Evolutionary conservation across 1,139 yeast species (phyloP).

Genomic region (Ogataea hybrid): DNA sequence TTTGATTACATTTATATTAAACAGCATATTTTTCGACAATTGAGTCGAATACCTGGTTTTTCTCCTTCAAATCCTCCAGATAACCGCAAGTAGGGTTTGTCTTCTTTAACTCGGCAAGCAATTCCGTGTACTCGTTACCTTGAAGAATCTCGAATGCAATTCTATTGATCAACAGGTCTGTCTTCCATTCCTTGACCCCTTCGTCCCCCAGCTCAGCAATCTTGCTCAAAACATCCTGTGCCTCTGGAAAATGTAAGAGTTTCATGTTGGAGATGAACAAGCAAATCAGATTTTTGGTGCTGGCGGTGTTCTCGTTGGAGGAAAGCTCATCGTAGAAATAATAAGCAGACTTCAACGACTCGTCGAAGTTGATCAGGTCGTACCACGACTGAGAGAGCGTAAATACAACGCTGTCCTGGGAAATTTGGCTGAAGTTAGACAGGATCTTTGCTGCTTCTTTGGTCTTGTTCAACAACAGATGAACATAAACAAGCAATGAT

Average conservation of each 20-base stretch:
- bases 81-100: conserved; percentile 41
- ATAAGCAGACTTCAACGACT: conserved; percentile 25
- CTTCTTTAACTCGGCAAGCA: conserved; percentile 41
- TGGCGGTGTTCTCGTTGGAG: conserved; percentile 27
- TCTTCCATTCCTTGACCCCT: conserved; percentile 26
- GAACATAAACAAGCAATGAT: conserved; percentile 15
- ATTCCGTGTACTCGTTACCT: conserved; percentile 34
- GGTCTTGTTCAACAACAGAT: conserved; percentile 12
- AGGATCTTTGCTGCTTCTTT: conserved; percentile 16
- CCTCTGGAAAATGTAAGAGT: conserved; percentile 41
- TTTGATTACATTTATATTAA: conserved; percentile 5
- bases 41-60: conserved; percentile 49
- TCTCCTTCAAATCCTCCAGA: conserved; percentile 43
- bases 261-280: conserved; percentile 39
- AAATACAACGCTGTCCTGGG: conserved; percentile 27
- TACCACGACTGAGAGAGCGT: conserved; percentile 31
- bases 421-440: conserved; percentile 15
- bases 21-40: conserved; percentile 48
- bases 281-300: conserved; percentile 35
- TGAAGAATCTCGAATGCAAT: conserved; percentile 50
- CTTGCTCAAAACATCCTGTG: conserved; percentile 36
- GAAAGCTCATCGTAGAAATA: conserved; percentile 31
- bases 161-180: conserved; percentile 52
- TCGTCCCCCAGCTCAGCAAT: conserved; percentile 32
- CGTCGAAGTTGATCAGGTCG: conserved; percentile 20